Conservation (phyloP, 331 rosid species). For the Malus hybrid region DNA sequence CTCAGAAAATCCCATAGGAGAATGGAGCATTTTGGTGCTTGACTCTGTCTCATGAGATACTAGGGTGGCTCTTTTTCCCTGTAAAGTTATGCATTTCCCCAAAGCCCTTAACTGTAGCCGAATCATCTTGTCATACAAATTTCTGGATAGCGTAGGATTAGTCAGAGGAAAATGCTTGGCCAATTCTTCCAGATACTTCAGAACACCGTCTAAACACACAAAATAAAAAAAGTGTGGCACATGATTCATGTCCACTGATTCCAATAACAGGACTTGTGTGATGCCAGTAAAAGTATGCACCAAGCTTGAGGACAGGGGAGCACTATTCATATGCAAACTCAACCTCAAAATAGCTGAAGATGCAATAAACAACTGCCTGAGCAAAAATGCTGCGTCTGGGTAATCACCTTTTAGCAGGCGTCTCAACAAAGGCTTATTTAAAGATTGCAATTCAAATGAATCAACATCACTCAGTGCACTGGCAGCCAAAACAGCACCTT, state of each 20-base stretch:
- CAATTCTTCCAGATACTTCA: constrained; percentile 64
- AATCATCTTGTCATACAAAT: constrained; percentile 47
- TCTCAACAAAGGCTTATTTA: constrained; percentile 48
- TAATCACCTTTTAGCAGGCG: constrained; percentile 60
- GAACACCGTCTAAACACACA: constrained; percentile 76
- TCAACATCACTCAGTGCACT: constrained; percentile 41
- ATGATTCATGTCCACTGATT: constrained; percentile 50
- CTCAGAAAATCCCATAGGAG: constrained; percentile 29
- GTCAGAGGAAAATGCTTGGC: constrained; percentile 54
- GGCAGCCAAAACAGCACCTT: constrained; percentile 30
- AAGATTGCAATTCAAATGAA: constrained; percentile 33
- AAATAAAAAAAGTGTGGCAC: constrained; percentile 54
- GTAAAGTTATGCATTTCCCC: constrained; percentile 72
- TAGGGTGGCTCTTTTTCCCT: constrained; percentile 71
- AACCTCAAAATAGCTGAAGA: constrained; percentile 64
- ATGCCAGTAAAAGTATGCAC: constrained; percentile 45
- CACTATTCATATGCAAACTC: constrained; percentile 39
- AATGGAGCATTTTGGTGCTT: constrained; percentile 48
- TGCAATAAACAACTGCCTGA: constrained; percentile 68
- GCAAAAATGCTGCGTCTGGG: constrained; percentile 54
- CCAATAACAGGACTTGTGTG: constrained; percentile 52
- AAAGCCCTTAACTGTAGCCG: constrained; percentile 59
- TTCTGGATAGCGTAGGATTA: constrained; percentile 53
- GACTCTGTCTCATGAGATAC: constrained; percentile 65
- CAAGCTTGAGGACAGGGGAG: constrained; percentile 37